phyloP scores from a whole-genome alignment of 1,139 yeast species.

The Schwanniomyces etchellsii region DNA sequence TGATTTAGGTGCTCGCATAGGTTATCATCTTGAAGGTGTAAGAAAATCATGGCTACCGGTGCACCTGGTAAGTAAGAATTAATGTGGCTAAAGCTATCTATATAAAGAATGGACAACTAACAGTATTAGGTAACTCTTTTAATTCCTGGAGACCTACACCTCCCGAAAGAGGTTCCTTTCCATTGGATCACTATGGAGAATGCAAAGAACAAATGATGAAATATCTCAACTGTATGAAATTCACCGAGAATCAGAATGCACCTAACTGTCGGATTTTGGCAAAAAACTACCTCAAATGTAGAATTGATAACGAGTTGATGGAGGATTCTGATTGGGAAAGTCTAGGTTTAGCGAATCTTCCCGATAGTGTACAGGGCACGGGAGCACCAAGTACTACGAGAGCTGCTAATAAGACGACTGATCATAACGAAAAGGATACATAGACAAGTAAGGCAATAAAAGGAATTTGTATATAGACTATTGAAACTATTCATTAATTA shows the following conservation, averaged over 20 bases:
- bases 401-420: too few species aligned
- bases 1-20: too few species aligned
- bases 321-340: conserved; percentile 77
- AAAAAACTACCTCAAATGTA: conserved; percentile 71
- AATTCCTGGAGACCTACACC: conserved; percentile 77
- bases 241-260: conserved; percentile 77
- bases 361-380: conserved; percentile 43
- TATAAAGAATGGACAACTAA: conserved; percentile 2
- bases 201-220: conserved; percentile 71
- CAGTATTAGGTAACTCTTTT: conserved; percentile 22
- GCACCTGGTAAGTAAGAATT: conserved; percentile 24
- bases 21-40: too few species aligned
- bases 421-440: too few species aligned
- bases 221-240: conserved; percentile 73
- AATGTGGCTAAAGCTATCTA: background rate
- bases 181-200: conserved; percentile 87
- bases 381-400: too few species aligned
- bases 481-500: background rate
- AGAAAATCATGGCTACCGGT: conserved; percentile 14
- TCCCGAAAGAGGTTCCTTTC: conserved; percentile 95
- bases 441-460: background rate
- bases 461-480: background rate
- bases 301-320: conserved; percentile 91
- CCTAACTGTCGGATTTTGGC: conserved; percentile 85
- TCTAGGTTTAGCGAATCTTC: conserved; percentile 60